Evolutionary conservation across 176 grass and related monocot species (phyloP).

Genomic region (Puccinellia tenuiflora): DNA sequence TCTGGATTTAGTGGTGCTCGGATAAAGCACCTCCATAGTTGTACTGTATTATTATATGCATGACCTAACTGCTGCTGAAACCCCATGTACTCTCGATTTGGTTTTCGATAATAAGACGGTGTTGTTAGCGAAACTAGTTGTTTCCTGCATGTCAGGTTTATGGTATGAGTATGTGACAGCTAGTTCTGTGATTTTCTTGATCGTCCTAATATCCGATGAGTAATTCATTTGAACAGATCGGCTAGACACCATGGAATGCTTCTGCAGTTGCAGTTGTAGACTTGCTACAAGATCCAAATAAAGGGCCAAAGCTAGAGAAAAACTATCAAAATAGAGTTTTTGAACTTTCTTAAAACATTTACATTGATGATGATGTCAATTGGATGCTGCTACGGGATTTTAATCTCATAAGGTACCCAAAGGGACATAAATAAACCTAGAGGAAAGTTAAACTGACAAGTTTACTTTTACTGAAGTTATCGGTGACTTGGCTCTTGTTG

Average conservation of each 20-base stretch:
- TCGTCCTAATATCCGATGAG: neutral
- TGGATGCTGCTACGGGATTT: too few relatives aligned
- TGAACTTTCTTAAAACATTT: too few relatives aligned
- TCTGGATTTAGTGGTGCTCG: neutral
- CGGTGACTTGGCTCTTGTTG: too few relatives aligned
- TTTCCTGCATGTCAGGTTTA: neutral
- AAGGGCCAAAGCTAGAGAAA: too few relatives aligned
- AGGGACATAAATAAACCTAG: too few relatives aligned
- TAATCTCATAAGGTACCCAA: too few relatives aligned
- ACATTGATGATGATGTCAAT: too few relatives aligned
- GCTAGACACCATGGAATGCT: neutral
- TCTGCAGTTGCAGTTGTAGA: neutral
- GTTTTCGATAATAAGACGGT: neutral
- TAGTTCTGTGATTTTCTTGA: neutral
- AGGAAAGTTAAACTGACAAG: too few relatives aligned
- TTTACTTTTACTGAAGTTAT: too few relatives aligned
- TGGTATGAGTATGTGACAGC: too few relatives aligned
- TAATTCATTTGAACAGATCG: neutral
- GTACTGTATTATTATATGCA: neutral
- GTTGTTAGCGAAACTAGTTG: neutral
- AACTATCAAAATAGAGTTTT: too few relatives aligned
- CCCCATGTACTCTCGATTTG: neutral
- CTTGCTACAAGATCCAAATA: neutral
- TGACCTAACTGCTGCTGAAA: neutral
- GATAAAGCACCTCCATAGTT: neutral